phyloP scores from a whole-genome alignment of 106 monocot genomes.

The Dioscorea dumetorum region DNA sequence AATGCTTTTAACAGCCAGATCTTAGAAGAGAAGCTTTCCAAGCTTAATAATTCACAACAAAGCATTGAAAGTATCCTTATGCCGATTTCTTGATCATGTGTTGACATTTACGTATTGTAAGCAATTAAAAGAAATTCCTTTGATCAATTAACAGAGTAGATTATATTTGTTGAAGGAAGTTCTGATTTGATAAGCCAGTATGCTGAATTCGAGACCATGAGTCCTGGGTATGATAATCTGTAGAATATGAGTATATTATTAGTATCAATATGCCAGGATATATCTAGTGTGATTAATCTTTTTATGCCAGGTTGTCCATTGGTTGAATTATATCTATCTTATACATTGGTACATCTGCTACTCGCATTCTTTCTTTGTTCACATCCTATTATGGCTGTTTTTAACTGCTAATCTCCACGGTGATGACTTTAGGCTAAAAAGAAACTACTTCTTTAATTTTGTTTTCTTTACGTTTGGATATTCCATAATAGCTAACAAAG shows the following conservation, averaged over 20 bases:
- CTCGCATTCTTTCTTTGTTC: too few species aligned
- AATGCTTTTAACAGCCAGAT: conserved; percentile 30
- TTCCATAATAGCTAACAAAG: background rate
- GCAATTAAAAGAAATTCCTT: too few species aligned
- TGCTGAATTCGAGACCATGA: background rate
- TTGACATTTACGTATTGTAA: background rate
- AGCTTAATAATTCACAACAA: conserved; percentile 53
- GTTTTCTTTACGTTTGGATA: too few species aligned
- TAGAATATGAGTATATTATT: background rate
- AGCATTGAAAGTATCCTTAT: conserved; percentile 65
- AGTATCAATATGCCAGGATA: background rate
- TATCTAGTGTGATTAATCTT: too few species aligned
- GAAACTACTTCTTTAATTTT: too few species aligned
- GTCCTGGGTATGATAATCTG: background rate
- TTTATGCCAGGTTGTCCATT: too few species aligned
- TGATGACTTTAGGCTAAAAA: too few species aligned
- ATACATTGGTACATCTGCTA: too few species aligned
- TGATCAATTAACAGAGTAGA: background rate
- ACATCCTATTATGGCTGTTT: too few species aligned
- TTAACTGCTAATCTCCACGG: too few species aligned
- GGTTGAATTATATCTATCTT: too few species aligned
- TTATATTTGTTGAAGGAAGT: background rate
- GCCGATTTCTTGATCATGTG: background rate
- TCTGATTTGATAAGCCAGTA: background rate
- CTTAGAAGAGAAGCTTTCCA: conserved; percentile 45